These are phyloP conservation scores for Piloderma croceum DNA, from an alignment of 768 basidiomycete genomes.

Conservation along the genomic window DNA sequence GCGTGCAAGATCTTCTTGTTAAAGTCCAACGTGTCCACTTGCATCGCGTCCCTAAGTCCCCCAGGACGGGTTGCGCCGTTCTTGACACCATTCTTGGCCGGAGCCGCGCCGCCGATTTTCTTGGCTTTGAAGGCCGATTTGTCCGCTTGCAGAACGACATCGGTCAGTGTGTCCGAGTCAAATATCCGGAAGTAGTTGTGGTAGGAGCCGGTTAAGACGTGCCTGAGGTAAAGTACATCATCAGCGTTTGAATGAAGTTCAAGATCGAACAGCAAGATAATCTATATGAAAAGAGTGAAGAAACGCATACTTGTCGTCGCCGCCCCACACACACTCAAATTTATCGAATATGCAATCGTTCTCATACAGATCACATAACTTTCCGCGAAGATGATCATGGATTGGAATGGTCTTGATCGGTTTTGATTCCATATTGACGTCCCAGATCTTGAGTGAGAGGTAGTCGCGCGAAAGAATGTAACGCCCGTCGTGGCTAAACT, in stretches of 20 bases:
- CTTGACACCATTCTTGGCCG: slow-evolving; percentile 61
- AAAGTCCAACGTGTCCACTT: slow-evolving; percentile 81
- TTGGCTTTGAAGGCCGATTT: slow-evolving; percentile 99
- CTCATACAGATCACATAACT: slow-evolving; percentile 97
- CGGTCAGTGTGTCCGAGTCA: slow-evolving; percentile 68
- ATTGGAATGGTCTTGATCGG: slow-evolving; percentile 98
- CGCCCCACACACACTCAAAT: slow-evolving; percentile 98
- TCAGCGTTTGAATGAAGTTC: slow-evolving; percentile 9
- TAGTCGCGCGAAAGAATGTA: slow-evolving; percentile 98
- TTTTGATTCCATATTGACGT: slow-evolving; percentile 96
- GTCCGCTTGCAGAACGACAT: slow-evolving; percentile 94
- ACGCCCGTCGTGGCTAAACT: slow-evolving; percentile 95
- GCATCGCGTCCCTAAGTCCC: slow-evolving; percentile 81
- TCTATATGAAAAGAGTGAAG: slow-evolving; percentile 6
- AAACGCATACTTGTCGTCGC: slow-evolving; percentile 84
- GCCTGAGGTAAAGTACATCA: slow-evolving; percentile 42
- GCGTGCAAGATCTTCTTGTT: slow-evolving; percentile 97
- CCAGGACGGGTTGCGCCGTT: slow-evolving; percentile 65
- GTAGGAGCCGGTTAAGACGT: slow-evolving; percentile 98
- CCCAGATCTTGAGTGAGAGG: slow-evolving; percentile 98
- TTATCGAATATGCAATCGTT: slow-evolving; percentile 99
- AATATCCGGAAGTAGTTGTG: slow-evolving; percentile 99
- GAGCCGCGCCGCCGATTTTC: slow-evolving; percentile 87
- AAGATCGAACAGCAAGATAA: slow-evolving; percentile 5
- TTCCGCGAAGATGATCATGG: slow-evolving; percentile 94